These are phyloP conservation scores for Hymenoscyphus fraxineus DNA, from an alignment of 2,329 filamentous ascomycete species.

Conservation along the genomic window DNA sequence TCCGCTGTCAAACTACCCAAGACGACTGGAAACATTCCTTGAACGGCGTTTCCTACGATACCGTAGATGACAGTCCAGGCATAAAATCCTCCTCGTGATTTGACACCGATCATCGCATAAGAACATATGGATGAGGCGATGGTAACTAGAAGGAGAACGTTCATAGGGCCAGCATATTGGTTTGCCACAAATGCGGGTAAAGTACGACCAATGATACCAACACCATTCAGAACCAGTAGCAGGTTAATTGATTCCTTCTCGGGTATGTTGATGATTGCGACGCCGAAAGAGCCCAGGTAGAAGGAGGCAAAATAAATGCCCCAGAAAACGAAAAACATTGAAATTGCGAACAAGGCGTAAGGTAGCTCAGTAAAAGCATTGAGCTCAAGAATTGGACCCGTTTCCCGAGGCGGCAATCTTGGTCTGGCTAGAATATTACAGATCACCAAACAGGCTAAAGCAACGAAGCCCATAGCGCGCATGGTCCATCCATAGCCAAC, in stretches of 20 bases:
- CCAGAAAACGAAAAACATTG: slow-evolving; percentile 4
- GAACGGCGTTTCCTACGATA: slow-evolving; percentile 46
- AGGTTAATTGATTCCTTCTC: slow-evolving; percentile 37
- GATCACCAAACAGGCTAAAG: not conserved
- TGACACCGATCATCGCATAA: slow-evolving; percentile 49
- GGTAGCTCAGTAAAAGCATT: not conserved
- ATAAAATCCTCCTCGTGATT: slow-evolving; percentile 42
- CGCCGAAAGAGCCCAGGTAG: slow-evolving; percentile 30
- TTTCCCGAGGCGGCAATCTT: not conserved
- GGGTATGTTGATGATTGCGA: slow-evolving; percentile 35
- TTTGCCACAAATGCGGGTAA: slow-evolving; percentile 45
- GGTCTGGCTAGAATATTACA: not conserved
- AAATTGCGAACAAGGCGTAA: slow-evolving; percentile 2
- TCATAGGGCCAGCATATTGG: slow-evolving; percentile 46
- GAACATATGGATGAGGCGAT: slow-evolving; percentile 34
- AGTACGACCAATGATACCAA: slow-evolving; percentile 45
- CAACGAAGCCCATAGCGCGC: slow-evolving; percentile 44
- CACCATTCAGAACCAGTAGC: slow-evolving; percentile 46
- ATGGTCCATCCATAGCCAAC: slow-evolving; percentile 46
- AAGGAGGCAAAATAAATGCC: slow-evolving; percentile 7
- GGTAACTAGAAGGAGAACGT: slow-evolving; percentile 45
- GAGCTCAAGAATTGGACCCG: not conserved
- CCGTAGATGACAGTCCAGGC: slow-evolving; percentile 51
- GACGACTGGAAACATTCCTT: slow-evolving; percentile 50
- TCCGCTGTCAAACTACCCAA: slow-evolving; percentile 49